Evolutionary conservation across 345 rosid species (phyloP).

Genomic region (Boechera divaricarpa): DNA sequence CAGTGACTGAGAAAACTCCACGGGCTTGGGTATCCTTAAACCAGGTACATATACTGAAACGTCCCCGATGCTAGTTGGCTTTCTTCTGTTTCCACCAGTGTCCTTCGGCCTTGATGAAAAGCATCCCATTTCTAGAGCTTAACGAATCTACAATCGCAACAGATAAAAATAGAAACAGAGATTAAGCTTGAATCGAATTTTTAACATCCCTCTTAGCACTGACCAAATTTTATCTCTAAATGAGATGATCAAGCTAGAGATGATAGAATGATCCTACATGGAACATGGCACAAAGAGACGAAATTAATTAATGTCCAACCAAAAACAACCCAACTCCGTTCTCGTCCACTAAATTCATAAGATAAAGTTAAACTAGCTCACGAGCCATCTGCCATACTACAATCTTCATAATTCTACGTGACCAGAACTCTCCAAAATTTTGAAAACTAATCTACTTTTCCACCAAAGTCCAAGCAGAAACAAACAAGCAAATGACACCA

Average conservation of each 20-base stretch:
- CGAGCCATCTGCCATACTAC: constrained; percentile 57
- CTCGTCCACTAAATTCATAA: constrained; percentile 52
- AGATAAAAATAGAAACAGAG: constrained; percentile 10
- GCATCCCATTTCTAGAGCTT: constrained; percentile 78
- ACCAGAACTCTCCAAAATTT: constrained; percentile 48
- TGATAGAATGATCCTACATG: constrained; percentile 24
- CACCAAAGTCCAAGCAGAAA: constrained; percentile 31
- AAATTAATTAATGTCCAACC: constrained; percentile 58
- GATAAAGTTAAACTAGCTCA: constrained; percentile 51
- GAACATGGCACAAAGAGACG: constrained; percentile 41
- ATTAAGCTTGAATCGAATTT: neutral
- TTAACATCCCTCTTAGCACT: constrained; percentile 4
- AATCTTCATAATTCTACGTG: constrained; percentile 35
- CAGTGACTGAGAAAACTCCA: constrained; percentile 78
- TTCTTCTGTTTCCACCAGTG: constrained; percentile 74
- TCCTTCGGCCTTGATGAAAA: constrained; percentile 83
- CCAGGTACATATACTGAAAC: constrained; percentile 91
- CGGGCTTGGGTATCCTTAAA: constrained; percentile 88
- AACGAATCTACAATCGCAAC: constrained; percentile 44
- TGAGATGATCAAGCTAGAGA: constrained; percentile 39
- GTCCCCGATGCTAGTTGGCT: constrained; percentile 89
- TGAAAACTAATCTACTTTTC: constrained; percentile 23
- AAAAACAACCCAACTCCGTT: constrained; percentile 42
- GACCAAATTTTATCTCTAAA: constrained; percentile 19
- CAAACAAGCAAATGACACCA: constrained; percentile 24